Conservation (phyloP, 148 eudicot genomes). For the Fallopia convolvulus region DNA sequence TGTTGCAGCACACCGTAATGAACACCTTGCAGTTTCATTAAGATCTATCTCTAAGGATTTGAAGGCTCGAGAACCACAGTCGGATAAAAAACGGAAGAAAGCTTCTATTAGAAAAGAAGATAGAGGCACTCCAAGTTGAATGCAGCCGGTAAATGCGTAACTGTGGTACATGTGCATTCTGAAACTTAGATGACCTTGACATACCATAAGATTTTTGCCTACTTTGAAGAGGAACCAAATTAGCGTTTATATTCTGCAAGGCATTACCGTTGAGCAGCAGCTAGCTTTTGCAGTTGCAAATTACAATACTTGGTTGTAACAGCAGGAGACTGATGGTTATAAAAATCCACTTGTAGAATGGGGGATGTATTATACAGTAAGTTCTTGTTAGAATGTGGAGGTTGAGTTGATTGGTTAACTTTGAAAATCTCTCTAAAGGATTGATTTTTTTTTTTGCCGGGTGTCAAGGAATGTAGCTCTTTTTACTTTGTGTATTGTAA, state of each 20-base stretch:
- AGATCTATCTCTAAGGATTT: constrained; percentile 62
- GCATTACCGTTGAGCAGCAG: neutral
- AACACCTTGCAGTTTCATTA: constrained; percentile 48
- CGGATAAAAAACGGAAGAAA: constrained; percentile 75
- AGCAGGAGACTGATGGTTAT: neutral
- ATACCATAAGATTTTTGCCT: neutral
- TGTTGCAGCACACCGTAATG: constrained; percentile 82
- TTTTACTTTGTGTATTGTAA: neutral
- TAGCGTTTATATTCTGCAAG: neutral
- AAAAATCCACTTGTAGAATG: neutral
- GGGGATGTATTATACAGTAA: neutral
- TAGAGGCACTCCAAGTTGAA: constrained; percentile 36
- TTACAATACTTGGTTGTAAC: neutral
- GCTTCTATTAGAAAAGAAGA: constrained; percentile 51
- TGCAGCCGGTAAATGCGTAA: constrained; percentile 8
- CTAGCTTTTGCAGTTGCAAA: neutral
- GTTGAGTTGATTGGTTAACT: neutral
- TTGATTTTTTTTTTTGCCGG: neutral
- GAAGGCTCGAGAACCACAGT: constrained; percentile 83
- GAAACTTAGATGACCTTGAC: neutral
- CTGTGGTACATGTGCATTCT: neutral
- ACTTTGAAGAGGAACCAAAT: neutral
- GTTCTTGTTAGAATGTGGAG: neutral
- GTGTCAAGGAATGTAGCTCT: neutral
- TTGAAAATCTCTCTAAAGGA: neutral